These are phyloP conservation scores for Copromyces sp. DNA, from an alignment of 495 filamentous ascomycete genomes.

Conservation along the genomic window DNA sequence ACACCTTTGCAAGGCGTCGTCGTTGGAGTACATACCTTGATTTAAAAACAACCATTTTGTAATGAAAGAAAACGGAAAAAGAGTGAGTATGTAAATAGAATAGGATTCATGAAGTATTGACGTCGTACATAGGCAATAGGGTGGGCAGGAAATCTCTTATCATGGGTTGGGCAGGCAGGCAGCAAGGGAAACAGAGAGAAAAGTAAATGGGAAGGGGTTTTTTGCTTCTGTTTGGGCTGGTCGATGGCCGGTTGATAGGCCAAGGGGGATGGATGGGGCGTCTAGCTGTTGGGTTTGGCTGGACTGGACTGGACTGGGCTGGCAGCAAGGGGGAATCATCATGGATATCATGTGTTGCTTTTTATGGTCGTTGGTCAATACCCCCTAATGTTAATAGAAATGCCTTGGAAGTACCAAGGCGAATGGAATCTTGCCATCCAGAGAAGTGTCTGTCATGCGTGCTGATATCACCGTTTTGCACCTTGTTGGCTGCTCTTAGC, in stretches of 20 bases:
- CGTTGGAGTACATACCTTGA: neutral
- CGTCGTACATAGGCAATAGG: neutral
- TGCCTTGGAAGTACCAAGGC: neutral
- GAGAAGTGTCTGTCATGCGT: neutral
- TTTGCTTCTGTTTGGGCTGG: neutral
- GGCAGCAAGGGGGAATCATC: neutral
- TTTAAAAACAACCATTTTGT: neutral
- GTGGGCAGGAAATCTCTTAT: neutral
- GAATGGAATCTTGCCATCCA: neutral
- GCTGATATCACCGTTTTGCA: neutral
- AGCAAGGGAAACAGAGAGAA: neutral
- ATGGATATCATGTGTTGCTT: neutral
- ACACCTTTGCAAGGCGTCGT: neutral
- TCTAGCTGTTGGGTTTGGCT: neutral
- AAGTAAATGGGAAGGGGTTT: neutral
- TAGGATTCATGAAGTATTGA: neutral
- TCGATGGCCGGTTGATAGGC: neutral
- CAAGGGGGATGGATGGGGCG: neutral
- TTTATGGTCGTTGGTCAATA: neutral
- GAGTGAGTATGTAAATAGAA: neutral
- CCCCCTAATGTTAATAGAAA: neutral
- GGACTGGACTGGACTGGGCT: neutral
- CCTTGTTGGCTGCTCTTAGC: neutral
- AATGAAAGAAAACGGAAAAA: neutral
- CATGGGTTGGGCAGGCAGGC: neutral